Conservation (phyloP, 2,329 filamentous ascomycete species). For the Clonostachys sp. region DNA sequence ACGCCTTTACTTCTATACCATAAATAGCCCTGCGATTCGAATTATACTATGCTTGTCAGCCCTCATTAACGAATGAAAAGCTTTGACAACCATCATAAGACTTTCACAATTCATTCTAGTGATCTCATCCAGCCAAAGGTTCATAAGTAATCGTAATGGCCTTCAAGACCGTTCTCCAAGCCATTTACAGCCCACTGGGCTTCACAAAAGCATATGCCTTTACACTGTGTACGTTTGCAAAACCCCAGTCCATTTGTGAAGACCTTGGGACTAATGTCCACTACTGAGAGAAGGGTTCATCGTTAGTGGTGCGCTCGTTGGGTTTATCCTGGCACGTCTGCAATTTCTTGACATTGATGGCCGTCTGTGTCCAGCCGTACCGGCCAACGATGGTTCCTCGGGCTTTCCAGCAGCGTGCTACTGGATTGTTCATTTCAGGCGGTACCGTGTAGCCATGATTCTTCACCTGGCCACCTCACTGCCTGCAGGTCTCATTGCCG, state of each 20-base stretch:
- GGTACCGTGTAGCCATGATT: constrained; percentile 29
- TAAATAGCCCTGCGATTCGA: too few relatives aligned
- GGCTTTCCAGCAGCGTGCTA: constrained; percentile 28
- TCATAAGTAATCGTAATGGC: too few relatives aligned
- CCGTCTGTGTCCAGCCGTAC: constrained; percentile 11
- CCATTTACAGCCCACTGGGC: background rate
- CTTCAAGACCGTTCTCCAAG: too few relatives aligned
- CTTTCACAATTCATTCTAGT: too few relatives aligned
- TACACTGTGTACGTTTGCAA: background rate
- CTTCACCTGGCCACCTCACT: constrained; percentile 35
- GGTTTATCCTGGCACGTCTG: constrained; percentile 41
- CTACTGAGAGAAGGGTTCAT: constrained; percentile 13
- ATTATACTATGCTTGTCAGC: too few relatives aligned
- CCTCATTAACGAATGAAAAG: too few relatives aligned
- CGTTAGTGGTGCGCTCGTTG: constrained; percentile 32
- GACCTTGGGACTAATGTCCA: background rate
- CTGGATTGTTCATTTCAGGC: constrained; percentile 14
- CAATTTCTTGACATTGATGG: constrained; percentile 39
- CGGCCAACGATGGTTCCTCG: constrained; percentile 1
- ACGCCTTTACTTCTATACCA: too few relatives aligned
- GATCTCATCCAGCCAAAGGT: too few relatives aligned
- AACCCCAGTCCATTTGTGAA: background rate
- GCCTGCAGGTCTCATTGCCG: constrained; percentile 31
- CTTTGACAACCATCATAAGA: too few relatives aligned
- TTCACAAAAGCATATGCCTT: constrained; percentile 1